Conservation (phyloP, 257 asterid species). For the Forsythia suspensa region DNA sequence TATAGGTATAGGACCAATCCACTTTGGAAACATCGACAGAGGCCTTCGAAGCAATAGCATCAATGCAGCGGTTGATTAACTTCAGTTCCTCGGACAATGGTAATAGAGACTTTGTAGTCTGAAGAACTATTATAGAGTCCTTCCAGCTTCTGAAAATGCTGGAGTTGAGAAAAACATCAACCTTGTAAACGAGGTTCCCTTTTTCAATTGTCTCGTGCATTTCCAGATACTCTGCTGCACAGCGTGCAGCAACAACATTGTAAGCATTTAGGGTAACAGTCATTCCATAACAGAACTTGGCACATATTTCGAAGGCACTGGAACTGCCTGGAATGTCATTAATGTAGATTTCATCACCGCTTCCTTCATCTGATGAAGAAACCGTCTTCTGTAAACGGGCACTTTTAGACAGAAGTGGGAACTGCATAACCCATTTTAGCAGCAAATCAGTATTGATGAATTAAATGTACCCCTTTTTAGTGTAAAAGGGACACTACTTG, state of each 20-base stretch:
- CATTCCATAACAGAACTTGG: constrained; percentile 93
- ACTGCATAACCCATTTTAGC: constrained; percentile 50
- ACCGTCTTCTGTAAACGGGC: constrained; percentile 68
- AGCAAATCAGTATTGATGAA: constrained; percentile 21
- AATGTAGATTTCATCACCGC: constrained; percentile 55
- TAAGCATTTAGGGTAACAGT: constrained; percentile 83
- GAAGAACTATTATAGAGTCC: constrained; percentile 90
- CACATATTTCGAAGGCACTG: constrained; percentile 80
- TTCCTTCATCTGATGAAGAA: constrained; percentile 57
- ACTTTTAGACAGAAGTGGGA: constrained; percentile 91
- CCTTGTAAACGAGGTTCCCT: constrained; percentile 83
- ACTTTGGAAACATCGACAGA: constrained; percentile 74
- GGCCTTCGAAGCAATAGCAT: constrained; percentile 77
- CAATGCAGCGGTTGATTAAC: constrained; percentile 65
- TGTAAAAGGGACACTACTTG: neutral
- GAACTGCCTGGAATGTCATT: constrained; percentile 90
- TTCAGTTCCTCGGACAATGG: constrained; percentile 77
- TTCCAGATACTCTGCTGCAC: constrained; percentile 92
- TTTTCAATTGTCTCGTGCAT: constrained; percentile 83
- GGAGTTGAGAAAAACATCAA: constrained; percentile 78
- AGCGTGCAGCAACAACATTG: constrained; percentile 71
- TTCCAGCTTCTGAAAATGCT: constrained; percentile 94
- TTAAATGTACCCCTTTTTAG: neutral
- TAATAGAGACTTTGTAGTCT: constrained; percentile 53
- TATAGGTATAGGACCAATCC: constrained; percentile 88